These are phyloP conservation scores for Spiraea crenata DNA, from an alignment of 331 rosid genomes.

Conservation along the genomic window DNA sequence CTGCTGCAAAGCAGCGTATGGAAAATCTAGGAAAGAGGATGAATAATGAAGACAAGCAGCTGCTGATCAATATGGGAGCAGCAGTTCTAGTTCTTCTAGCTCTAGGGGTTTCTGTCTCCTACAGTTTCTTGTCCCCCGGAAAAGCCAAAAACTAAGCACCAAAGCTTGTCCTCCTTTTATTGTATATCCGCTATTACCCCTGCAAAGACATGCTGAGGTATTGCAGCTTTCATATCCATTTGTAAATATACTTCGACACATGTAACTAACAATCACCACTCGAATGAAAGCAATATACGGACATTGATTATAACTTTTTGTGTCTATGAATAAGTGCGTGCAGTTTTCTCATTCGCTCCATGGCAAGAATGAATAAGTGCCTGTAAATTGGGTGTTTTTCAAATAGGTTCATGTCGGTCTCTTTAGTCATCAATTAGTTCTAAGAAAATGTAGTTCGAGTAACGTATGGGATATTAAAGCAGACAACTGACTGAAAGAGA, in stretches of 20 bases:
- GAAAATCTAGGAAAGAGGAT: slow-evolving; percentile 26
- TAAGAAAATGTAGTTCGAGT: neutral
- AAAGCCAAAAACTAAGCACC: slow-evolving; percentile 22
- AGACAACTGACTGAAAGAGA: neutral
- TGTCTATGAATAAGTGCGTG: too few species aligned
- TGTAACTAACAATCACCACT: too few species aligned
- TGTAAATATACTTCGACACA: neutral
- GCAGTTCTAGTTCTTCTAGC: slow-evolving; percentile 45
- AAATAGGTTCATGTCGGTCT: too few species aligned
- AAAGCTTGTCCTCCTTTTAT: neutral
- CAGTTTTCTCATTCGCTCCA: too few species aligned
- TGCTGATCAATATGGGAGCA: slow-evolving; percentile 44
- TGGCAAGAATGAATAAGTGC: too few species aligned
- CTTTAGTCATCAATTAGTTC: neutral
- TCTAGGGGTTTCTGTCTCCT: slow-evolving; percentile 50
- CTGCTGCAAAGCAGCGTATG: slow-evolving; percentile 19
- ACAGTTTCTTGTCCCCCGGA: slow-evolving; percentile 28
- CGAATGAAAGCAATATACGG: too few species aligned
- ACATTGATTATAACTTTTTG: too few species aligned
- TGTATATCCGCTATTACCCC: neutral
- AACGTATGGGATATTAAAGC: neutral
- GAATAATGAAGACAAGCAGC: slow-evolving; percentile 44
- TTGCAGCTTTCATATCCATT: neutral
- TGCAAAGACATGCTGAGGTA: neutral
- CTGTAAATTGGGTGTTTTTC: too few species aligned